A percentile compares a stretch with the other conserved stretches of the same genome.
Conservation (phyloP, 2,329 filamentous ascomycete genomes). For the Xylariaceae sp. region DNA sequence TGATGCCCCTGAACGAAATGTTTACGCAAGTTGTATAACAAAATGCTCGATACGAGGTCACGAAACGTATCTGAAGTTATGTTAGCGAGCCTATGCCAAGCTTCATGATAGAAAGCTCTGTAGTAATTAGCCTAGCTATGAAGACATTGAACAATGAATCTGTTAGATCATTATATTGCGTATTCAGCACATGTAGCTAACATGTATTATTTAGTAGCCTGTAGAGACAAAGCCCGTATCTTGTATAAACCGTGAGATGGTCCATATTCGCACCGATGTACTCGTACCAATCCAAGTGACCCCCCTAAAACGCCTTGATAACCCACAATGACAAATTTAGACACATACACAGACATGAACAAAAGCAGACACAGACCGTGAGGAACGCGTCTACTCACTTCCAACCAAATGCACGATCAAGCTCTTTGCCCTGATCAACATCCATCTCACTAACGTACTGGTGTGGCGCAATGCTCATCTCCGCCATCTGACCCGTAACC, state of each 20-base stretch:
- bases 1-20: neutral
- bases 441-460: slow-evolving; percentile 36
- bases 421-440: slow-evolving; percentile 48
- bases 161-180: too few relatives aligned
- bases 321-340: neutral
- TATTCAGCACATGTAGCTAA: neutral
- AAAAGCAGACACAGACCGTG: neutral
- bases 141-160: too few relatives aligned
- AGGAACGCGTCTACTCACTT: slow-evolving; percentile 12
- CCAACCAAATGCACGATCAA: slow-evolving; percentile 54
- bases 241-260: too few relatives aligned
- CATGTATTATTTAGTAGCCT: neutral
- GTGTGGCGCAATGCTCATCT: slow-evolving; percentile 28
- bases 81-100: too few relatives aligned
- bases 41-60: neutral
- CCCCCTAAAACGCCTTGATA: neutral
- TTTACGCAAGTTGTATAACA: neutral
- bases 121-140: neutral
- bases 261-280: neutral
- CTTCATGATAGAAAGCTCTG: too few relatives aligned
- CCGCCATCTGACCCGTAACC: slow-evolving; percentile 25
- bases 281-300: neutral
- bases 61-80: neutral
- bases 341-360: neutral
- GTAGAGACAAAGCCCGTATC: neutral